These are phyloP conservation scores for Pythium sp. DNA, from an alignment of 352 stramenopile species.

Conservation along the genomic window DNA sequence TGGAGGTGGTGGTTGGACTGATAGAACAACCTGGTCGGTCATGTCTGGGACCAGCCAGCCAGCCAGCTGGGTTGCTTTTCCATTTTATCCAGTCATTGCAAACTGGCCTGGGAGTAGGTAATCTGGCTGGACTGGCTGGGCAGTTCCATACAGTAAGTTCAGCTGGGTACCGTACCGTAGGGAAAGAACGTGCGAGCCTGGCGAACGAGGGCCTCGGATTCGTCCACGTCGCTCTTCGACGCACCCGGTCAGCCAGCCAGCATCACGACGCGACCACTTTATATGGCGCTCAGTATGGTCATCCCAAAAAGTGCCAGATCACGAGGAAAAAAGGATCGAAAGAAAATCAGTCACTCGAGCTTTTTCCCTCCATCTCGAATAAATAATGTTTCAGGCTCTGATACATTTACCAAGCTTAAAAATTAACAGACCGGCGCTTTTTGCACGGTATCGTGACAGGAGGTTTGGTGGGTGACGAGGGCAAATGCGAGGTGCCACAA, in stretches of 20 bases:
- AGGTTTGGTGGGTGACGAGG: neutral
- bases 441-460: neutral
- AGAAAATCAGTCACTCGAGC: neutral
- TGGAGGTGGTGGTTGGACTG: neutral
- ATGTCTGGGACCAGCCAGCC: neutral
- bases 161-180: constrained; percentile 3
- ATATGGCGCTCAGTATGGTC: constrained; percentile 11
- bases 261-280: neutral
- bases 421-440: neutral
- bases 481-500: neutral
- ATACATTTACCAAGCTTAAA: neutral
- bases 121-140: neutral
- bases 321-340: neutral
- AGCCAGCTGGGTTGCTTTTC: neutral
- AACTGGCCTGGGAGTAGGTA: neutral
- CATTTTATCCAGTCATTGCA: constrained; percentile 15
- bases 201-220: constrained; percentile 11
- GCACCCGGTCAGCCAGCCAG: neutral
- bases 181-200: constrained; percentile 6
- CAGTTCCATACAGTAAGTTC: neutral
- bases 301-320: neutral
- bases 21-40: no score
- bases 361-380: neutral
- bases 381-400: neutral
- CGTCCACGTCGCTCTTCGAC: constrained; percentile 12